Base-by-base conservation (phyloP, 768 basidiomycete species). In the Collybiopsis luxurians region DNA sequence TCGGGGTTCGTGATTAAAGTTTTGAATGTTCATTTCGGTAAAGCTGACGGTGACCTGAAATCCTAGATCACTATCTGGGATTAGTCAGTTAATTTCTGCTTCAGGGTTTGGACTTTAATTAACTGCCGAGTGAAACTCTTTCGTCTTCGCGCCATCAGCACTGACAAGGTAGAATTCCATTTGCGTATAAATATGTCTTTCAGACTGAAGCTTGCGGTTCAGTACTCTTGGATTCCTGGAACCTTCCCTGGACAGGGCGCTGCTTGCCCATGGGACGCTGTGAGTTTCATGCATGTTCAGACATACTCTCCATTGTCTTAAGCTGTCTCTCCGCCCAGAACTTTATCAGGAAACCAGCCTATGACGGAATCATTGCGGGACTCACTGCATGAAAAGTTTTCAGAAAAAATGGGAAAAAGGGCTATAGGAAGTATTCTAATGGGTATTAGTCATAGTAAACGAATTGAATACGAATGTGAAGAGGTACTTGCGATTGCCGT, bases 51-150 rank as follows among this genome's bases (percentile, higher is more conserved):
- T n/a, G n/a, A n/a, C n/a, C n/a, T n/a, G n/a, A n/a, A n/a, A n/a
- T n/a, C n/a, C 40, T 53, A 53, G 51, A 42, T 79, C 27, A 79
- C 76, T 1, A 66, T 77, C 40, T 80, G 78, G 78, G 78, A 76
- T 56, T 53, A 44, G 53, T 45, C 17, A 15, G 40, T 34, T 15
- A 17, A 26, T 43, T 21, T 19, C 19, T 4, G n/a, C n/a, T n/a
- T n/a, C n/a, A n/a, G n/a, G n/a, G n/a, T n/a, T n/a, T n/a, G n/a
- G n/a, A n/a, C n/a, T 44, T 34, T 42, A n/a, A n/a, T 17, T 28
- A 12, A 10, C 24, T 34, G 10, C 23, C 21, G 13, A 21, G 11
- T 40, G 1, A 13, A 19, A 17, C 36, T 53, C 6, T 26, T 23
- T n/a, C n/a, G n/a, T n/a, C n/a, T n/a, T n/a, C n/a, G n/a, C n/a